Conservation (phyloP, 176 grass and related monocot genomes). For the Zea mays region Zm-B73-REFERENCE-NAM-5.0 NC_050103.1:176783001-176783500, state of each 20-base stretch:
- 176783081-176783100: conserved; percentile 9
- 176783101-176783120: neutral
- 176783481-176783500: conserved; percentile 95
- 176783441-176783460: conserved; percentile 92
- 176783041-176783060: conserved; percentile 9
- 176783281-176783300: too few species aligned
- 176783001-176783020: conserved; percentile 11
- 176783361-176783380: conserved; percentile 94
- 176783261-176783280: too few species aligned
- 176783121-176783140: neutral
- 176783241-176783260: too few species aligned
- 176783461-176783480: conserved; percentile 80
- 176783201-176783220: neutral
- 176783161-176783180: conserved; percentile 11
- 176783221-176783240: too few species aligned
- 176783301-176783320: neutral
- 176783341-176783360: conserved; percentile 24
- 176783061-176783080: neutral
- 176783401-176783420: conserved; percentile 95
- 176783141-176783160: neutral
- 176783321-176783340: conserved; percentile 7
- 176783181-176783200: neutral
- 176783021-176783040: neutral
- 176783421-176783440: conserved; percentile 89
- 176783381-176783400: conserved; percentile 94